Base-by-base conservation (phyloP, 1,139 yeast species). In the Yamadazyma conglobata region DNA sequence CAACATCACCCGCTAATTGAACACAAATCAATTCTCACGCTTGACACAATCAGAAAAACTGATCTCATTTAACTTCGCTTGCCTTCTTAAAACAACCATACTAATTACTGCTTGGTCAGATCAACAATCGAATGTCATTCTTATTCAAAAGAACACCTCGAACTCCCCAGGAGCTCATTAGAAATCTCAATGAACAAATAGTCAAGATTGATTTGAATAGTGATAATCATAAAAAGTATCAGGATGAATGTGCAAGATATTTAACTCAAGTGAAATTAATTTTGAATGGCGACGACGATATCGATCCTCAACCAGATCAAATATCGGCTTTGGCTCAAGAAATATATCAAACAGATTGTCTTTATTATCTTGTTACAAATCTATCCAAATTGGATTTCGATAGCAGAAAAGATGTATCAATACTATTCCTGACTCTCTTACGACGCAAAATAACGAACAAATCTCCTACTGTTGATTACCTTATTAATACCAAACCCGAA, bases 101-200 rank as follows among this genome's bases (percentile, higher is more conserved):
- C n/a, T n/a, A n/a, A n/a, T n/a, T n/a, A n/a, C n/a, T n/a, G n/a
- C n/a, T n/a, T n/a, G n/a, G n/a, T n/a, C n/a, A n/a, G n/a, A n/a
- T n/a, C n/a, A n/a, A n/a, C n/a, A n/a, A n/a, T n/a, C n/a, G n/a
- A n/a, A 87, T 89, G 96, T 84, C 96, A 12, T 89, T 89, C 50
- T 66, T 91, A 48, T 89, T 91, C 70, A 84, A 87, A 46, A 72
- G 96, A 51, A 85, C 81, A 52, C 95, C 94, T n/a, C 87, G 87
- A 56, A 80, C 95, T 3, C 95, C 96, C 2, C 77, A 73, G 21
- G 98, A 91, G 50, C 70, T 88, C 37, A 82, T 87, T 10, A 71
- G 86, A 35, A 77, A 79, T 10, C 67, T 88, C 39, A 76, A 75
- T 43, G 97, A 91, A 32, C 86, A 77, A 46, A 68, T 87, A 11